Base-by-base conservation (phyloP, 176 grass and related monocot species). In the Raddia guianensis region DNA sequence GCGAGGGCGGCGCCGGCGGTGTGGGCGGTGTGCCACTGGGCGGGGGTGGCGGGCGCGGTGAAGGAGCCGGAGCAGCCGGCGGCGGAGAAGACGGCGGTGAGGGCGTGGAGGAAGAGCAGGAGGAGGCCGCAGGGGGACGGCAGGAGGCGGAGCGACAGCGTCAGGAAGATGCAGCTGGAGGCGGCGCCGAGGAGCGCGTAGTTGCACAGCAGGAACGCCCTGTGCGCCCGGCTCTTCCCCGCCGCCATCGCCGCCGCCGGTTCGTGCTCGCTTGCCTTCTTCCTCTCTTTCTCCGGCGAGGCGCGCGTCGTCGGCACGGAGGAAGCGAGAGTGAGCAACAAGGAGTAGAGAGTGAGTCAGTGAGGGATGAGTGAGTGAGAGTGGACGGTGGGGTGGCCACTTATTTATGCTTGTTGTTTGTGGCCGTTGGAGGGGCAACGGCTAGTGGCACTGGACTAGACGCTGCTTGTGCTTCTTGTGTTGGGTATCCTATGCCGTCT, bases 101-200 rank as follows among this genome's bases (percentile, higher is more conserved):
- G 82, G 15, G 88, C 87, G 82, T 90, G 87, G 55, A 90, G 93
- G 90, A 90, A 87, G 87, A 88, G 0, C 16, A 90, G 87, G 75
- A 91, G 89, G 49, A 92, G 87, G 75, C 87, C 90, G 87, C 93
- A 95, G 7, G 93, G 82, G 11, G 87, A 88, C 1, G 90, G 93
- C 5, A 92, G 56, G 33, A 92, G 90, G 79, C 89, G 90, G 18
- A 92, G 90, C 5, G 93, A 92, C 5, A 92, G 84, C 60, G 89
- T 95, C 37, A 94, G 89, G 92, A 94, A 94, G 86, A 94, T 86
- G 86, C 89, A 91, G 84, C 87, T 83, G 57, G 92, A 91, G 15
- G 92, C 86, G 0, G 84, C 89, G 0, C 84, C 89, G 5, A 91
- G 92, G 59, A 94, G 92, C 45, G 70, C 27, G 87, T 94, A 94